These are phyloP conservation scores for Thymus mandschuricus DNA, from an alignment of 257 asterid species.

Conservation along the genomic window DNA sequence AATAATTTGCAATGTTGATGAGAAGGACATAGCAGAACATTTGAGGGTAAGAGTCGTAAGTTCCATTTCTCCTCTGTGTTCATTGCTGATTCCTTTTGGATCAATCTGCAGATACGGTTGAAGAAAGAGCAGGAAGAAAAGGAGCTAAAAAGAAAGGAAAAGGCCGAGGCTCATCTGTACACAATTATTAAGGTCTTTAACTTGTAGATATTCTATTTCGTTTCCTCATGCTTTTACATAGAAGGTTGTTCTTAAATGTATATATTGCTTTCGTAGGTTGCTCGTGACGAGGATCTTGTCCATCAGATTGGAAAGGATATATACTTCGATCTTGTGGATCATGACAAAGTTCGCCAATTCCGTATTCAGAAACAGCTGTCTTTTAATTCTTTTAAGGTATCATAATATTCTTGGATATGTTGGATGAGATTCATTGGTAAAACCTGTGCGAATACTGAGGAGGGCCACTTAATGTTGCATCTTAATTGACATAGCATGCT, in stretches of 20 bases:
- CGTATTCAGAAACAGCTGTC: conserved; percentile 80
- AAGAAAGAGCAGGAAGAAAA: conserved; percentile 84
- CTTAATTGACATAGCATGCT: conserved; percentile 10
- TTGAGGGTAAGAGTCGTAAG: conserved; percentile 57
- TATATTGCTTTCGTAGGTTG: conserved; percentile 55
- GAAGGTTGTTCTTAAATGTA: conserved; percentile 6
- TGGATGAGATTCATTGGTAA: neutral
- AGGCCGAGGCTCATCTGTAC: conserved; percentile 85
- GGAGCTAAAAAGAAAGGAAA: conserved; percentile 76
- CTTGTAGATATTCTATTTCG: conserved; percentile 13
- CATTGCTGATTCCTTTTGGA: conserved; percentile 26
- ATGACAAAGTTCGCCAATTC: conserved; percentile 77
- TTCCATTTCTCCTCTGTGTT: conserved; percentile 19
- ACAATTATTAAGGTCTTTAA: conserved; percentile 71
- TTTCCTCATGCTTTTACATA: conserved; percentile 19
- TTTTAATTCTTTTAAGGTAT: conserved; percentile 75
- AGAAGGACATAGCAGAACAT: conserved; percentile 85
- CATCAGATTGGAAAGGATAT: conserved; percentile 79
- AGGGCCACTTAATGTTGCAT: conserved; percentile 11
- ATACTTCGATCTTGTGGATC: conserved; percentile 91
- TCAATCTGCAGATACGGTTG: conserved; percentile 58
- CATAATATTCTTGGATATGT: conserved; percentile 25
- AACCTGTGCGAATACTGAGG: neutral
- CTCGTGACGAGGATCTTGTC: conserved; percentile 73
- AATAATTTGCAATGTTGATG: conserved; percentile 79